Conservation (phyloP, 2,329 filamentous ascomycete species). For the Fusarium sp. region DNA sequence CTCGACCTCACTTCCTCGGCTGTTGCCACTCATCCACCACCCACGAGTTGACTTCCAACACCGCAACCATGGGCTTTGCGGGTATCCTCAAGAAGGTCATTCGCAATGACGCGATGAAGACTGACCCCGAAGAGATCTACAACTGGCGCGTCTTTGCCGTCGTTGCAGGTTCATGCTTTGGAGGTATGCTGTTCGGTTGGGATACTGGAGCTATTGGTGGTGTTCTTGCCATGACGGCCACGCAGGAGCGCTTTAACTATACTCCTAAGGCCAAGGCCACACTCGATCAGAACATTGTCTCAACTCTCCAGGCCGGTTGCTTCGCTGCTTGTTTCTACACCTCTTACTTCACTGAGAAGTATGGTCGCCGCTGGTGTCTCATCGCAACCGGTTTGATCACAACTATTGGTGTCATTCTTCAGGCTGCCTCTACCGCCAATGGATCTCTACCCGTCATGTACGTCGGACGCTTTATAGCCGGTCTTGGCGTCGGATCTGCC, state of each 20-base stretch:
- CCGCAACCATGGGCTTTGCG: conserved; percentile 52
- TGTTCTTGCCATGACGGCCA: conserved; percentile 69
- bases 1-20: conserved; percentile 2
- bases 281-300: conserved; percentile 74
- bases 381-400: conserved; percentile 67
- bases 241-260: conserved; percentile 59
- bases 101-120: conserved; percentile 77
- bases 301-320: conserved; percentile 75
- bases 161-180: conserved; percentile 74
- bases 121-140: conserved; percentile 74
- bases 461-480: conserved; percentile 67
- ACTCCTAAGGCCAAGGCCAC: conserved; percentile 56
- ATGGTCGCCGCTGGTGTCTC: conserved; percentile 66
- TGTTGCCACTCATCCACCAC: conserved; percentile 7
- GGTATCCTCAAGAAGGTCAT: conserved; percentile 66
- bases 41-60: conserved; percentile 9
- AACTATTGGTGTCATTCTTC: conserved; percentile 71
- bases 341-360: conserved; percentile 64
- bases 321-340: conserved; percentile 71
- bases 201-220: conserved; percentile 75
- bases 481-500: conserved; percentile 62
- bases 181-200: conserved; percentile 66
- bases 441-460: conserved; percentile 73
- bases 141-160: conserved; percentile 75
- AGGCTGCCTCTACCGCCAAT: conserved; percentile 63